Conservation (phyloP, 495 filamentous ascomycete species). For the Lichina pygmaea region DNA sequence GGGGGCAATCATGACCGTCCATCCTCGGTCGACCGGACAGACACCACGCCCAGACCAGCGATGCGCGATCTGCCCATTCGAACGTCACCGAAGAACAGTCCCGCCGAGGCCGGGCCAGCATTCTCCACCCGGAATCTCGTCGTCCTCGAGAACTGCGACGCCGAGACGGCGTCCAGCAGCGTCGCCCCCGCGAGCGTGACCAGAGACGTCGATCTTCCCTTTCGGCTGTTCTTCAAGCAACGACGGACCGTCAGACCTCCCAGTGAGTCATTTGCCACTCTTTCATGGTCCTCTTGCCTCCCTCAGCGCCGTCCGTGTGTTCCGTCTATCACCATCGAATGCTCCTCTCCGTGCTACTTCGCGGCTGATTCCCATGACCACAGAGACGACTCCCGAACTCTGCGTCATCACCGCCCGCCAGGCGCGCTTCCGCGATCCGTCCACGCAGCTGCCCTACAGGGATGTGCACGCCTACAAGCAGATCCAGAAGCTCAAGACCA, state of each 20-base stretch:
- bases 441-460: conserved; percentile 48
- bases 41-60: no score
- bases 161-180: background rate
- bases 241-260: background rate
- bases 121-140: conserved; percentile 3
- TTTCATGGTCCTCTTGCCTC: background rate
- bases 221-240: conserved; percentile 3
- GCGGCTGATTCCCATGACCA: no score
- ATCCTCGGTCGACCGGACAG: no score
- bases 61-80: no score
- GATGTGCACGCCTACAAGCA: conserved; percentile 49
- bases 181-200: background rate
- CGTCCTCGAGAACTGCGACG: conserved; percentile 5
- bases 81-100: background rate
- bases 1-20: no score
- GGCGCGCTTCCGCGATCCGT: conserved; percentile 50
- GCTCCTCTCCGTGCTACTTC: no score
- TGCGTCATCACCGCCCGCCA: conserved; percentile 62
- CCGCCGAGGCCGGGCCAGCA: background rate
- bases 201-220: background rate
- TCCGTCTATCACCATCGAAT: no score
- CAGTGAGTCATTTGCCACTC: background rate
- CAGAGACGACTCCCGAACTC: conserved; percentile 16
- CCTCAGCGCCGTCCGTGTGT: no score
- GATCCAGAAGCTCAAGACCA: conserved; percentile 33